Conservation (phyloP, 2,329 filamentous ascomycete genomes). For the Cercospora sp. region DNA sequence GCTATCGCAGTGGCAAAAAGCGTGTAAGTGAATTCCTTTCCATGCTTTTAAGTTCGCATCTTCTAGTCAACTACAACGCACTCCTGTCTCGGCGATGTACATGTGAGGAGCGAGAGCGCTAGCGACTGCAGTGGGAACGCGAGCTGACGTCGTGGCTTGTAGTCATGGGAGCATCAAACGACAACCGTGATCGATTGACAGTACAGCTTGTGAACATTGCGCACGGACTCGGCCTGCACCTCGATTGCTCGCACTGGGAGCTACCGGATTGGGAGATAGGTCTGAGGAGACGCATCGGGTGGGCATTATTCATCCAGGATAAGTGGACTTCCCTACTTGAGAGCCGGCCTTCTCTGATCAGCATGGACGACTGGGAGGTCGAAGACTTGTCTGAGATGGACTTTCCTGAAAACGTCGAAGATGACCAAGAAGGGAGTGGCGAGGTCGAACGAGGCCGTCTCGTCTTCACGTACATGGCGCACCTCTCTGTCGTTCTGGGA, state of each 20-base stretch:
- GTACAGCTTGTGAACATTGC: slow-evolving; percentile 43
- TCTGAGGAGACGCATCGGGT: slow-evolving; percentile 35
- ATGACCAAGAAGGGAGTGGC: slow-evolving; percentile 35
- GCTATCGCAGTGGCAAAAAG: slow-evolving; percentile 41
- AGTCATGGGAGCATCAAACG: slow-evolving; percentile 28
- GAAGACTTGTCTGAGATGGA: slow-evolving; percentile 29
- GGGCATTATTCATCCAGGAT: slow-evolving; percentile 37
- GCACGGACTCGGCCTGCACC: slow-evolving; percentile 44
- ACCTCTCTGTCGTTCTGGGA: slow-evolving; percentile 30
- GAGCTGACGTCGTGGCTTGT: not conserved
- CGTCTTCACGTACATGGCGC: slow-evolving; percentile 37
- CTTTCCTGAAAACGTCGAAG: slow-evolving; percentile 37
- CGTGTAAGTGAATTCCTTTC: slow-evolving; percentile 18
- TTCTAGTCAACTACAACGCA: not conserved
- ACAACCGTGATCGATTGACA: slow-evolving; percentile 34
- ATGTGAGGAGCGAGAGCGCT: not conserved
- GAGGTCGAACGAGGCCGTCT: slow-evolving; percentile 34
- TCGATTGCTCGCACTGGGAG: slow-evolving; percentile 34
- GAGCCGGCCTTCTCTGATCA: slow-evolving; percentile 34
- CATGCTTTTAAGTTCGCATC: not conserved
- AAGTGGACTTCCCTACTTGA: slow-evolving; percentile 34
- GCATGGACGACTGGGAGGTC: slow-evolving; percentile 34
- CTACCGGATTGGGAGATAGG: slow-evolving; percentile 37
- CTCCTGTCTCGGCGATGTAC: not conserved
- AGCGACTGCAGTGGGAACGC: not conserved